Conservation (phyloP, 2,329 filamentous ascomycete species). For the Lachnellula hyalina region DNA sequence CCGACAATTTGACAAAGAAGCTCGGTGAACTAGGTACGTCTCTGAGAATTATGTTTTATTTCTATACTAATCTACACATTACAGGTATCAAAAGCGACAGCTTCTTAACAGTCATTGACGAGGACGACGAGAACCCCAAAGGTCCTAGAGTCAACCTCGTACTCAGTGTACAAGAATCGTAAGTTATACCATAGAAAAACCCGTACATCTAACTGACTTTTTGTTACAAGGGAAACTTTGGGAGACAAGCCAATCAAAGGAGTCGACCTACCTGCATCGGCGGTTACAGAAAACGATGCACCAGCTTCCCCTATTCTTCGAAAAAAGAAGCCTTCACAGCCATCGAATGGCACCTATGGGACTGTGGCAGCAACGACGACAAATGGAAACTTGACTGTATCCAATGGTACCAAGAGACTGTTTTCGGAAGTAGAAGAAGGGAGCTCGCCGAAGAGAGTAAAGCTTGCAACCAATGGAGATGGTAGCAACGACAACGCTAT, state of each 20-base stretch:
- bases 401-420: conserved; percentile 29
- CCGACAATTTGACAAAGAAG: conserved; percentile 77
- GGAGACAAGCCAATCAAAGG: conserved; percentile 51
- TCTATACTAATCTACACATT: conserved; percentile 21
- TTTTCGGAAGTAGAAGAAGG: conserved; percentile 22
- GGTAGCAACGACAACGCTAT: conserved; percentile 27
- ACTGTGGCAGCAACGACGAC: not conserved
- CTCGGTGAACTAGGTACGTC: conserved; percentile 65
- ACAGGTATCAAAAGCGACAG: conserved; percentile 63
- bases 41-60: not conserved
- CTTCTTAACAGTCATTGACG: conserved; percentile 80
- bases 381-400: conserved; percentile 12
- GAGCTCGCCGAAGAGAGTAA: conserved; percentile 25
- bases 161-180: conserved; percentile 62
- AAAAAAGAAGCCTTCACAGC: conserved; percentile 17
- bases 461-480: conserved; percentile 36
- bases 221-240: conserved; percentile 23
- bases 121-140: conserved; percentile 58
- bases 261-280: conserved; percentile 19
- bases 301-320: conserved; percentile 24
- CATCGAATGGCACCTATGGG: conserved; percentile 14
- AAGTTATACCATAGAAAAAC: conserved; percentile 28
- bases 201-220: conserved; percentile 6
- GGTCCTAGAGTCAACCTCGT: conserved; percentile 71
- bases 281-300: conserved; percentile 5